Conservation (phyloP, 192 early-diverging fungal species). For the Paraglomus occultum region DNA sequence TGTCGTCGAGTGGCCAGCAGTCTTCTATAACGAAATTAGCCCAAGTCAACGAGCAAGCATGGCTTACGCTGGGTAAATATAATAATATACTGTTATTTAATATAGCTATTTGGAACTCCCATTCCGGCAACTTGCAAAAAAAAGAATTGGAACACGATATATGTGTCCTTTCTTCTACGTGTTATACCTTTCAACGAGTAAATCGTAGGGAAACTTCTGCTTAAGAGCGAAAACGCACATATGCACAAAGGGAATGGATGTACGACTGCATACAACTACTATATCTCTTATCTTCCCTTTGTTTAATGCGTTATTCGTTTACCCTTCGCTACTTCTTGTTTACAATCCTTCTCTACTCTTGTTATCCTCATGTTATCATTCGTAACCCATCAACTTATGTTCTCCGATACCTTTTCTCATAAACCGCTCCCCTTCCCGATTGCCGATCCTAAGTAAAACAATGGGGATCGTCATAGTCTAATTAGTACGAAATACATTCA, state of each 20-base stretch:
- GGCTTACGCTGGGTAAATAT: slow-evolving; percentile 55
- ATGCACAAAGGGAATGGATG: neutral
- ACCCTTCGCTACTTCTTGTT: too few species aligned
- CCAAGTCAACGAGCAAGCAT: slow-evolving; percentile 57
- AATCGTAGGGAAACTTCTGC: neutral
- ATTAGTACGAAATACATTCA: neutral
- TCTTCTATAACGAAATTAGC: slow-evolving; percentile 48
- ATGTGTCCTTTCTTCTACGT: neutral
- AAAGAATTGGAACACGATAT: neutral
- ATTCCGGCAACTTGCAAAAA: neutral
- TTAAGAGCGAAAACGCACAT: neutral
- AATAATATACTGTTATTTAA: too few species aligned
- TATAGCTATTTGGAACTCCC: slow-evolving; percentile 1
- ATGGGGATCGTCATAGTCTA: too few species aligned
- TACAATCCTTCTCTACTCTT: too few species aligned
- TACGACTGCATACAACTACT: neutral
- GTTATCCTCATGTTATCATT: too few species aligned
- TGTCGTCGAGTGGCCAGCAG: slow-evolving; percentile 23
- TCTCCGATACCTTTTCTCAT: too few species aligned
- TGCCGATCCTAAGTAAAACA: too few species aligned
- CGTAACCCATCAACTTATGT: too few species aligned
- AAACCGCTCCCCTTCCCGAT: too few species aligned
- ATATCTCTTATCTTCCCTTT: too few species aligned
- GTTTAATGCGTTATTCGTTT: too few species aligned
- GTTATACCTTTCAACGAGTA: neutral